phyloP scores from a whole-genome alignment of 768 basidiomycete species.

The Tulasnella sp. region DNA sequence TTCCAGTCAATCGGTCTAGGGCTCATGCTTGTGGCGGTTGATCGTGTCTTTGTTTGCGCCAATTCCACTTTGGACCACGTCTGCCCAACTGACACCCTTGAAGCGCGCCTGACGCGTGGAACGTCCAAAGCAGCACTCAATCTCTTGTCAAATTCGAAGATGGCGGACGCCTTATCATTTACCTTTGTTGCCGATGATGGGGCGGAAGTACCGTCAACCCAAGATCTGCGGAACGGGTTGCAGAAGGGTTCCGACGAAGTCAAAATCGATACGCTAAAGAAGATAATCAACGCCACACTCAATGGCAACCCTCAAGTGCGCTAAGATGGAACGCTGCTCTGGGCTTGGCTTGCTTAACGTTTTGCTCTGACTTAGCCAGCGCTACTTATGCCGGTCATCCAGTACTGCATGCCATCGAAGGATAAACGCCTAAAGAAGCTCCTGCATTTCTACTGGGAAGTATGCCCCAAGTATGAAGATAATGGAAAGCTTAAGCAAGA shows the following conservation, averaged over 20 bases:
- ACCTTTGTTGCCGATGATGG: conserved; percentile 68
- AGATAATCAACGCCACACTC: conserved; percentile 88
- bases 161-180: conserved; percentile 52
- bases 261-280: conserved; percentile 92
- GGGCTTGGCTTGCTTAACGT: not conserved
- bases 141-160: not conserved
- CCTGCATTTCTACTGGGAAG: conserved; percentile 93
- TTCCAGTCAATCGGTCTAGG: too few relatives aligned
- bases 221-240: conserved; percentile 74
- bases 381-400: conserved; percentile 96
- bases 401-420: conserved; percentile 92
- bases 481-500: conserved; percentile 97
- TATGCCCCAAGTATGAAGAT: conserved; percentile 97
- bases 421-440: conserved; percentile 98
- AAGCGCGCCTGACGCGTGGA: not conserved
- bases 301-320: conserved; percentile 90
- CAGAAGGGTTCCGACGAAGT: conserved; percentile 97
- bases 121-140: not conserved
- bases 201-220: conserved; percentile 69
- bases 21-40: not conserved
- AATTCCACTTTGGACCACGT: conserved; percentile 23
- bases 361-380: conserved; percentile 54
- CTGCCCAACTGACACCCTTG: not conserved
- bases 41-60: conserved; percentile 5
- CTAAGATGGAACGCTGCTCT: conserved; percentile 3